Base-by-base conservation (phyloP, 23 red algal genomes). In the Pyropia haitanensis region DNA sequence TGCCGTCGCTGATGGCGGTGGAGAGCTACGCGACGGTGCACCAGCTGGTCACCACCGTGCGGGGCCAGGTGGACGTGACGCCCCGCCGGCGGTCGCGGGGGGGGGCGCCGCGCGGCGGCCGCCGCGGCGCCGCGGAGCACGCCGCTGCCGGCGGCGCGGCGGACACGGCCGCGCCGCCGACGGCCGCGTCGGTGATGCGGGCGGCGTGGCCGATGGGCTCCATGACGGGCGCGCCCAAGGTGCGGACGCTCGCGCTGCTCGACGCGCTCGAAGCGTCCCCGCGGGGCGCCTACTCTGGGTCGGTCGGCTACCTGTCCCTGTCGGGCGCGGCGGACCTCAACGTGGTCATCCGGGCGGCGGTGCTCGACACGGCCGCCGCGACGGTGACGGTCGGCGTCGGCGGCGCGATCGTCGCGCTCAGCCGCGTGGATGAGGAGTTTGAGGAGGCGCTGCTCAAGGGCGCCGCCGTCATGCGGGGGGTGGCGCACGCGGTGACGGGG, bases 141-240 rank as follows among this genome's bases (percentile, higher is more conserved):
- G 39, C 39, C 30, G 2, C 30, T 5, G 3, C 2, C 2, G 10
- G 61, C 18, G 3, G 23, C 2, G 29, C 28, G 3, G 17, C 2
- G 3, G 34, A 49, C 34, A 7, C 18, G 2, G 18, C 8, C 16
- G 18, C 30, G 14, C 39, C 39, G 8, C 39, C 10, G 39, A 46
- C 39, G 13, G 39, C 39, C 4, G 17, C 57, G 30, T 19, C 34
- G 7, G 34, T 30, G 22, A 49, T 96, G 10, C 75, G 73, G 20
- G 87, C 67, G 16, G 79, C 84, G 33, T 98, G 87, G 52, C 94
- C 94, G 20, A 98, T 98, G 94, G 94, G 94, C 9, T 98, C 94
- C 9, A 98, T 98, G 94, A 98, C 94, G 23, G 94, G 94, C 17
- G 85, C 94, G 46, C 94, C 94, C 14, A 98, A 98, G 68, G 56